Evolutionary conservation across 2,329 filamentous ascomycete species (phyloP), one percentile per base, ranked within the genome.

Genomic region (Sphaerostilbella broomeana): DNA sequence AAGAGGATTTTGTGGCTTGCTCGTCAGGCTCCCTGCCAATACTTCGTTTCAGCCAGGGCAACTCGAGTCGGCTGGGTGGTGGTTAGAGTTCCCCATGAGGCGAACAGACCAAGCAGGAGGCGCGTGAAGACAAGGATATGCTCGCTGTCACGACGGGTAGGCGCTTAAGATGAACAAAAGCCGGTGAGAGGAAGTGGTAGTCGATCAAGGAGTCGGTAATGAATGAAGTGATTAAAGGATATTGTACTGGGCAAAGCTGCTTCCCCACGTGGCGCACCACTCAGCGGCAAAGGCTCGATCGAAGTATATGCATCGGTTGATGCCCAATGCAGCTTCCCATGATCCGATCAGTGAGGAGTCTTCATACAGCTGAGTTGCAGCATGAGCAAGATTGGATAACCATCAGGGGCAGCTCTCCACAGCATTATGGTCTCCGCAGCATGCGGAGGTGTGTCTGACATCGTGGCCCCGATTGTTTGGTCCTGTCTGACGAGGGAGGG

Each of bases 191-290:
- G 10, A 13, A 12, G 17, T n/a, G n/a, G n/a, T n/a, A n/a, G n/a
- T n/a, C n/a, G n/a, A n/a, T n/a, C n/a, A n/a, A n/a, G n/a, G n/a
- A n/a, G n/a, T n/a, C n/a, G n/a, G n/a, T n/a, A n/a, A n/a, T n/a
- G n/a, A n/a, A n/a, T n/a, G n/a, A n/a, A n/a, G n/a, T n/a, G n/a
- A n/a, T n/a, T n/a, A n/a, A n/a, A n/a, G n/a, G n/a, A n/a, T n/a
- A n/a, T n/a, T n/a, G n/a, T n/a, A n/a, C n/a, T n/a, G n/a, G n/a
- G n/a, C n/a, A n/a, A n/a, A n/a, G n/a, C n/a, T n/a, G n/a, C n/a
- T n/a, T 15, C 41, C 31, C 36, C 41, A 43, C 41, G 41, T 43
- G 41, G 41, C 41, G 21, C 36, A 37, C 41, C 32, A 26, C 21
- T 22, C 25, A 15, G 32, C n/a, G n/a, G n/a, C n/a, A 27, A 27